These are phyloP conservation scores for Penstemon barbatus DNA, from an alignment of 257 asterid genomes.

Conservation along the genomic window DNA sequence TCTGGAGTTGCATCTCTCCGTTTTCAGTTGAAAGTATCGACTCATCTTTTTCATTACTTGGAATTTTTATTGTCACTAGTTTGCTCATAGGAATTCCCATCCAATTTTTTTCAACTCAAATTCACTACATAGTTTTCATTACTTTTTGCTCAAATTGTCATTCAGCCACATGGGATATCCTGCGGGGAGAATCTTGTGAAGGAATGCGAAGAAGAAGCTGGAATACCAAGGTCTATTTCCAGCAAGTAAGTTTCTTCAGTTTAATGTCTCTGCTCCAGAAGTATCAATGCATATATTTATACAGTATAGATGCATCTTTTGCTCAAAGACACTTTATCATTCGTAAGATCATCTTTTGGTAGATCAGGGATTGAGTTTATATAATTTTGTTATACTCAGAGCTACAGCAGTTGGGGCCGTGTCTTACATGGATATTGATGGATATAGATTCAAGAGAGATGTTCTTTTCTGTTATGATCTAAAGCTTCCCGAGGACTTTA, in stretches of 20 bases:
- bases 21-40: neutral
- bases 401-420: slow-evolving; percentile 86
- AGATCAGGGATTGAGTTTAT: slow-evolving; percentile 4
- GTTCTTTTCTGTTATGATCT: slow-evolving; percentile 93
- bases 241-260: slow-evolving; percentile 47
- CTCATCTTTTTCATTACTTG: neutral
- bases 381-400: slow-evolving; percentile 44
- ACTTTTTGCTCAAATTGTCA: slow-evolving; percentile 3
- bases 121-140: neutral
- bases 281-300: too few species aligned
- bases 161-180: slow-evolving; percentile 84
- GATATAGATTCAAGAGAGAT: slow-evolving; percentile 79
- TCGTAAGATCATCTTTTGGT: neutral
- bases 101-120: slow-evolving; percentile 2
- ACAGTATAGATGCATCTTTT: too few species aligned
- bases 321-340: neutral
- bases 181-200: slow-evolving; percentile 79
- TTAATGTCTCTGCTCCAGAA: neutral
- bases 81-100: slow-evolving; percentile 9
- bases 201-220: slow-evolving; percentile 97
- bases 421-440: slow-evolving; percentile 75
- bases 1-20: slow-evolving; percentile 1
- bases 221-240: slow-evolving; percentile 74
- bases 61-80: neutral
- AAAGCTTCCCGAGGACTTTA: slow-evolving; percentile 73